Evolutionary conservation across 805 yeast species (phyloP), one percentile per base, ranked within the genome.

Genomic region (Cyberlindnera galapagoensis): DNA sequence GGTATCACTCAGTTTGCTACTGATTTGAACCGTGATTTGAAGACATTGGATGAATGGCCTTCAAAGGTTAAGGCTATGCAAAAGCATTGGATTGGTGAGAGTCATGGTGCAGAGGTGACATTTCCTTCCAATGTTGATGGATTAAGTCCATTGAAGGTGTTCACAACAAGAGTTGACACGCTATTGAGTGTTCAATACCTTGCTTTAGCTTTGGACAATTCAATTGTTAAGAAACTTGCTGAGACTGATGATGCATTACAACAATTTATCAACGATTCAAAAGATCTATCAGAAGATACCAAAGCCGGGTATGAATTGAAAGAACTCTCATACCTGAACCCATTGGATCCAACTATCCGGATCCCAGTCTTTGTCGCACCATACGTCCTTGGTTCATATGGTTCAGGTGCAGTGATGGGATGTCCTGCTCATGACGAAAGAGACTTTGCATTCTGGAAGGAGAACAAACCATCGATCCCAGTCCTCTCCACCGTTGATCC

Each of bases 391-490:
- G 76, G 82, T 4, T 61, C 71, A 4, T 90, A 90, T 51, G 97
- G 97, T 1, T 75, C 75, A 35, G 95, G 96, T 24, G 95, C 95
- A 1, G 97, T 90, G 1, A 90, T 92, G 97, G 98, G 98, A 2
- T 85, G 94, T 47, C 98, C 98, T 3, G 95, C 82, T 0, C 97
- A 88, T 55, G 97, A 92, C 56, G 62, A 65, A 27, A 69, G 97
- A 39, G 98, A 92, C 51, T 74, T 52, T 46, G 83, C 67, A 7
- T 90, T 92, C 51, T 90, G 97, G 96, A 46, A 52, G 4, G 49
- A 60, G 26, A 83, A 83, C 50, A 65, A 63, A 48, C 80, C 81
- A 0, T 49, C 52, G 19, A 37, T 17, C 29, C 38, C 36, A 18
- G 46, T 24, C 22, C 35, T 28, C 3, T 42, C 43, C 15, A 38